Percentiles rank a stretch among this genome's conserved stretches.
phyloP scores from a whole-genome alignment of 2,329 filamentous ascomycete species.

The Orbilia oligospora region DNA sequence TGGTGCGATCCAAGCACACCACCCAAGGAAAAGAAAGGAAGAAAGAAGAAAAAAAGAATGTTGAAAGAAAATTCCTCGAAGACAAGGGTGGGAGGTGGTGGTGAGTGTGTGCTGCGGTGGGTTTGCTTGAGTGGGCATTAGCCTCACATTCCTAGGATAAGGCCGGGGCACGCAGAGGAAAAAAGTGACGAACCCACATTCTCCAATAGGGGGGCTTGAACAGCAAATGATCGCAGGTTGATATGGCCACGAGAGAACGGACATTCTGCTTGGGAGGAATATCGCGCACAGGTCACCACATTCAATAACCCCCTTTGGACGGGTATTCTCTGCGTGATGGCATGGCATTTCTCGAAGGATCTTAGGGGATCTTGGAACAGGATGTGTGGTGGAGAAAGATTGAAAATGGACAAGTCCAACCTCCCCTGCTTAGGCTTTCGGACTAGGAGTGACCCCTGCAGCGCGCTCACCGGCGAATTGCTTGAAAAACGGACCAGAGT shows the following conservation, averaged over 20 bases:
- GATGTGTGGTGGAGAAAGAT: constrained; percentile 19
- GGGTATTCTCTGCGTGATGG: constrained; percentile 34
- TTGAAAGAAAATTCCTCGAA: constrained; percentile 55
- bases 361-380: constrained; percentile 43
- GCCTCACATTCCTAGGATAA: constrained; percentile 57
- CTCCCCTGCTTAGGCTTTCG: constrained; percentile 28
- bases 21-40: constrained; percentile 26
- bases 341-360: constrained; percentile 56
- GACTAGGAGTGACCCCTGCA: constrained; percentile 51
- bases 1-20: constrained; percentile 35
- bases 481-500: constrained; percentile 51
- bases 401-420: constrained; percentile 50
- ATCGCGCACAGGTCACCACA: constrained; percentile 25
- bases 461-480: constrained; percentile 28
- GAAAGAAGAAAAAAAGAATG: constrained; percentile 43
- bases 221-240: constrained; percentile 32
- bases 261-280: constrained; percentile 31
- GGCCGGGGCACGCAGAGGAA: constrained; percentile 42
- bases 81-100: constrained; percentile 13
- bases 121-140: constrained; percentile 48
- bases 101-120: constrained; percentile 15
- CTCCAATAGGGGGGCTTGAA: constrained; percentile 54
- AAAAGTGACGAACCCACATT: constrained; percentile 44
- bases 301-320: constrained; percentile 26
- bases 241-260: constrained; percentile 34